Base-by-base conservation (phyloP, 768 basidiomycete genomes). In the Hemileccinum rubropunctum region DNA sequence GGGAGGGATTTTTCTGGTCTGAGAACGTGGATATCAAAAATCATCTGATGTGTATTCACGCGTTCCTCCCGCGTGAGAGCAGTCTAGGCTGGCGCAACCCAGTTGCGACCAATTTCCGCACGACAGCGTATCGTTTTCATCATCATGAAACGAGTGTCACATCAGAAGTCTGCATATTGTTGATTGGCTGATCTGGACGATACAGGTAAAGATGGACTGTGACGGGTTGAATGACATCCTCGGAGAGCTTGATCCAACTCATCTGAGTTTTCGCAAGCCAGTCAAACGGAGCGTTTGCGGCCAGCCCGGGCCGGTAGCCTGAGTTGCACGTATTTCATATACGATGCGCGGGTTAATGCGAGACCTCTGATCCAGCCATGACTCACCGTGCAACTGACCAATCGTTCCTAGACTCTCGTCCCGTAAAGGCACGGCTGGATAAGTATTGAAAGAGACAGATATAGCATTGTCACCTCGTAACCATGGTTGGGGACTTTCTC, bases 61-160 rank as follows among this genome's bases (percentile, higher is more conserved):
- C 41, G 15, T 37, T 38, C 42, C 48, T 26, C 48, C 42, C 15
- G 20, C 26, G 14, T 38, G 36, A 15, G 26, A 42, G 48, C 23
- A 34, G 18, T 20, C 21, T 13, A 15, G 18, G 8, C 45, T n/a
- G 15, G 34, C 18, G 36, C 45, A 20, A 18, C 27, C 23, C 26
- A 37, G 35, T 13, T 18, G 32, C 32, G n/a, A 6, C 34, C 20
- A 49, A 49, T 42, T 49, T 49, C 48, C 48, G 48, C 42, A 32
- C 27, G 14, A 35, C 27, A 27, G 20, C 6, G 27, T 30, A 30
- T n/a, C 15, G 23, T 42, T 34, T 12, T 32, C 30, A 34, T 34
- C 34, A n/a, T 34, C 34, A 34, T 15, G 34, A 34, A 15, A 34
- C 15, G 15, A 34, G 28, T 23, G 23, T 6, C 30, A 1, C 30